These are phyloP conservation scores for Boletus coccyginus DNA, from an alignment of 768 basidiomycete genomes.

Conservation along the genomic window DNA sequence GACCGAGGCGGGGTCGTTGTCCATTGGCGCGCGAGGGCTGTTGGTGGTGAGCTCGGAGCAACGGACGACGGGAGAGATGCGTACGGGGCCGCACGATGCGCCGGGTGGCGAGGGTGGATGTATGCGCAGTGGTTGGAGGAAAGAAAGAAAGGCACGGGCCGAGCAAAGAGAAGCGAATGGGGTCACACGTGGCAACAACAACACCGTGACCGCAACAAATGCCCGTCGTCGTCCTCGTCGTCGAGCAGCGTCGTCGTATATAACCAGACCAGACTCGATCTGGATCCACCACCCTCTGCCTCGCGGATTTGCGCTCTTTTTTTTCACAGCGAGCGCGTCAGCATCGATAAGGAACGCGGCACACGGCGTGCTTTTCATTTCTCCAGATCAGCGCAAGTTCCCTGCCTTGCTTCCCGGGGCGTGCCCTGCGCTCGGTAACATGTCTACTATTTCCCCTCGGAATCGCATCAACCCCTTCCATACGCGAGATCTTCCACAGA, in stretches of 20 bases:
- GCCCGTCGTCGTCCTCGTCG: slow-evolving; percentile 1
- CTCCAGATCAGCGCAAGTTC: slow-evolving; percentile 26
- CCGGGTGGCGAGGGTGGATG: slow-evolving; percentile 7
- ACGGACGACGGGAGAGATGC: not conserved
- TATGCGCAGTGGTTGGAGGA: slow-evolving; percentile 11
- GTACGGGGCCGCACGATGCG: slow-evolving; percentile 8
- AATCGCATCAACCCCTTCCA: slow-evolving; percentile 7
- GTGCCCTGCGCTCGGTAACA: slow-evolving; percentile 19
- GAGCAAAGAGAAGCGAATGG: slow-evolving; percentile 1
- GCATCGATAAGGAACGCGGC: slow-evolving; percentile 27
- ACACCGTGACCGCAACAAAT: not conserved
- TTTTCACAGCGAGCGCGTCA: slow-evolving; percentile 10
- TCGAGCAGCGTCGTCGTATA: slow-evolving; percentile 7
- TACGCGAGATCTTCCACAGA: slow-evolving; percentile 16
- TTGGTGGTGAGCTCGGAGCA: not conserved
- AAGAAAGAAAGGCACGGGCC: slow-evolving; percentile 1
- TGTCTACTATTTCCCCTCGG: slow-evolving; percentile 21
- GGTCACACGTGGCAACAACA: slow-evolving; percentile 13
- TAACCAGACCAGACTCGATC: slow-evolving; percentile 12
- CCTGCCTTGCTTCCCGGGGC: slow-evolving; percentile 21
- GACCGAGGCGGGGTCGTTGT: slow-evolving; percentile 41
- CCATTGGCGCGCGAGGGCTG: slow-evolving; percentile 19
- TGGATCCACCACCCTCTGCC: slow-evolving; percentile 27
- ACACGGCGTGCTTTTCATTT: slow-evolving; percentile 29
- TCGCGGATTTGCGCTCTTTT: slow-evolving; percentile 21